phyloP scores from a whole-genome alignment of 1,284 basidiomycete genomes.

The Ceratobasidium sp. region DNA sequence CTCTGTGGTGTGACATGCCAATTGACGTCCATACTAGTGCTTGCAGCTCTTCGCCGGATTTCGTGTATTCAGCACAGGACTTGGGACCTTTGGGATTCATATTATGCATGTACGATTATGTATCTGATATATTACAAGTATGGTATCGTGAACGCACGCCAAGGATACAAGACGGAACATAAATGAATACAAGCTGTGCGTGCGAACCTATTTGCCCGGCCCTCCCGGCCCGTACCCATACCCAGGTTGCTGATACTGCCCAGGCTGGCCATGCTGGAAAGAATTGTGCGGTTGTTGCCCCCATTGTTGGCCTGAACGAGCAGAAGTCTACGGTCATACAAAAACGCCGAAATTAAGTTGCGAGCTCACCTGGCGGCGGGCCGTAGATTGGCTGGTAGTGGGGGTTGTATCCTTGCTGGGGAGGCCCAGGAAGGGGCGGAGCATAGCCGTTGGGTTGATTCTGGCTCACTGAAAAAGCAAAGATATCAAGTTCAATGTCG shows the following conservation, averaged over 20 bases:
- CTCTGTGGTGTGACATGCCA: not conserved
- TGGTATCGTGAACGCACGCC: not conserved
- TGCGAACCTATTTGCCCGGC: conserved; percentile 12
- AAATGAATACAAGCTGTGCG: not conserved
- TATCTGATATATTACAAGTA: conserved; percentile 12
- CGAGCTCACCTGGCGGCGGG: conserved; percentile 32
- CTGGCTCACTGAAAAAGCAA: conserved; percentile 21
- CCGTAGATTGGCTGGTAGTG: conserved; percentile 32
- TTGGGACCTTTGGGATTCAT: not conserved
- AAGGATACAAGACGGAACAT: not conserved
- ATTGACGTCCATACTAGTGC: not conserved
- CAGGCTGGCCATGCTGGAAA: conserved; percentile 35
- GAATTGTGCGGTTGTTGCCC: conserved; percentile 20
- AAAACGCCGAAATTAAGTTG: not conserved
- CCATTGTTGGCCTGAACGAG: conserved; percentile 35
- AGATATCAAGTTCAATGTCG: not conserved
- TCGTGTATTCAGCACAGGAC: not conserved
- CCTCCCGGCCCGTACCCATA: conserved; percentile 30
- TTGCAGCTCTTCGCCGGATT: conserved; percentile 11
- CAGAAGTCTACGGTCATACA: not conserved
- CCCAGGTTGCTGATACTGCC: conserved; percentile 40
- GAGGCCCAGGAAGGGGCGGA: conserved; percentile 32
- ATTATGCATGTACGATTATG: conserved; percentile 44
- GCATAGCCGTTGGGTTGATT: conserved; percentile 35
- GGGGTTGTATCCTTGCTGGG: conserved; percentile 27